Conservation (phyloP, 2,329 filamentous ascomycete species). For the Calonectria pauciramosa region DNA sequence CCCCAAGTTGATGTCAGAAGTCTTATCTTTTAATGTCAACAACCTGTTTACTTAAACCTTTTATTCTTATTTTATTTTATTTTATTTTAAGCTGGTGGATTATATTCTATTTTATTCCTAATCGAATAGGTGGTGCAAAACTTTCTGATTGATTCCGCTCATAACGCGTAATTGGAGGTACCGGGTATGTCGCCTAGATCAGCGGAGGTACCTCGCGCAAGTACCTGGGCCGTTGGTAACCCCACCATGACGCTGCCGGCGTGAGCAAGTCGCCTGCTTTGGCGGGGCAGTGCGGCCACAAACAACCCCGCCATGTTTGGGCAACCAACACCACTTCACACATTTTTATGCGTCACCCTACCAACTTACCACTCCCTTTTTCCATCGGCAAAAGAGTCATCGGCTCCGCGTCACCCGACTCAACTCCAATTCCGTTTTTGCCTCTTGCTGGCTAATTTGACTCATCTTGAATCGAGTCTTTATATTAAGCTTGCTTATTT, state of each 20-base stretch:
- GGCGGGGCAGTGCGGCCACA: conserved; percentile 43
- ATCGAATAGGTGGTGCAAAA: neutral
- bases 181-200: neutral
- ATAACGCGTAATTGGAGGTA: neutral
- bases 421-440: conserved; percentile 28
- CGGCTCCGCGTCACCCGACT: conserved; percentile 36
- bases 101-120: neutral
- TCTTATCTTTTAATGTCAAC: neutral
- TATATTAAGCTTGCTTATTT: conserved; percentile 25
- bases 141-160: neutral
- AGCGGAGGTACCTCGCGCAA: neutral
- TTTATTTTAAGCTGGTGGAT: neutral
- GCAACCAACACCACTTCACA: conserved; percentile 35
- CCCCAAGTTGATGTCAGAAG: neutral
- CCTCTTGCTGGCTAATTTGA: conserved; percentile 23
- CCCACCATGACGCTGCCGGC: conserved; percentile 42
- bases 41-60: too few relatives aligned
- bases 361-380: conserved; percentile 22
- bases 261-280: conserved; percentile 37
- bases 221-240: conserved; percentile 29
- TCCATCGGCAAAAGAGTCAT: conserved; percentile 40
- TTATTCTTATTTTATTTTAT: neutral
- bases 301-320: conserved; percentile 40
- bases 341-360: conserved; percentile 44
- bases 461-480: conserved; percentile 16